Percentiles rank a stretch among this genome's conserved stretches.
phyloP scores from a whole-genome alignment of 441 rosid species.

The Capsella rubella region DNA sequence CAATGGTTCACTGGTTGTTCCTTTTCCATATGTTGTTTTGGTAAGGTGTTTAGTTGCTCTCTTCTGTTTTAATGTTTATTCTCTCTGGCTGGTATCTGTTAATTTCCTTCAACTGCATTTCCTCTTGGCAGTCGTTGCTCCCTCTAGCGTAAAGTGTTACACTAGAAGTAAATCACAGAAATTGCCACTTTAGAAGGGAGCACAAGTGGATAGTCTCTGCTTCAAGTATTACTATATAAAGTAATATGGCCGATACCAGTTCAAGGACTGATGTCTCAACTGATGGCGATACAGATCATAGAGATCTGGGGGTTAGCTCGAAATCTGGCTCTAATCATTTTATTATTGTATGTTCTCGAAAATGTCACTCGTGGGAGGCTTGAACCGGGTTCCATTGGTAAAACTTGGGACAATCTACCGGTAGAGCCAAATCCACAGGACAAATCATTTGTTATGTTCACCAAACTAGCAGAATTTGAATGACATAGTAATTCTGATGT shows the following conservation, averaged over 20 bases:
- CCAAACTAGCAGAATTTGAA: background rate
- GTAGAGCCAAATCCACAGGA: slow-evolving; percentile 31
- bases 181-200: slow-evolving; percentile 48
- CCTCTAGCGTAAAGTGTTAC: slow-evolving; percentile 5
- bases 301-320: slow-evolving; percentile 57
- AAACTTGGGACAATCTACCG: slow-evolving; percentile 33
- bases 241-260: slow-evolving; percentile 85
- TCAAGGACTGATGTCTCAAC: slow-evolving; percentile 86
- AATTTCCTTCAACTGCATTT: slow-evolving; percentile 16
- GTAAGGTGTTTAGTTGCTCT: slow-evolving; percentile 24
- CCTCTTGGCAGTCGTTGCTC: slow-evolving; percentile 7
- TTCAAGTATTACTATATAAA: slow-evolving; percentile 51
- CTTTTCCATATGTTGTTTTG: slow-evolving; percentile 33
- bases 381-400: slow-evolving; percentile 30
- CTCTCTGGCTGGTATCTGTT: background rate
- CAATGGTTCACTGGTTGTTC: slow-evolving; percentile 40
- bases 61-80: slow-evolving; percentile 13
- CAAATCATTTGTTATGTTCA: slow-evolving; percentile 12
- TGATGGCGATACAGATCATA: slow-evolving; percentile 84
- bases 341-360: slow-evolving; percentile 37
- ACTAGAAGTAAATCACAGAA: background rate
- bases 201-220: slow-evolving; percentile 49
- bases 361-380: slow-evolving; percentile 39
- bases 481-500: slow-evolving; percentile 23
- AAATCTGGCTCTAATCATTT: slow-evolving; percentile 8